Evolutionary conservation across 176 grass and related monocot genomes (phyloP), one percentile per base, ranked within the genome.

Genomic region (Lolium rigidum): DNA sequence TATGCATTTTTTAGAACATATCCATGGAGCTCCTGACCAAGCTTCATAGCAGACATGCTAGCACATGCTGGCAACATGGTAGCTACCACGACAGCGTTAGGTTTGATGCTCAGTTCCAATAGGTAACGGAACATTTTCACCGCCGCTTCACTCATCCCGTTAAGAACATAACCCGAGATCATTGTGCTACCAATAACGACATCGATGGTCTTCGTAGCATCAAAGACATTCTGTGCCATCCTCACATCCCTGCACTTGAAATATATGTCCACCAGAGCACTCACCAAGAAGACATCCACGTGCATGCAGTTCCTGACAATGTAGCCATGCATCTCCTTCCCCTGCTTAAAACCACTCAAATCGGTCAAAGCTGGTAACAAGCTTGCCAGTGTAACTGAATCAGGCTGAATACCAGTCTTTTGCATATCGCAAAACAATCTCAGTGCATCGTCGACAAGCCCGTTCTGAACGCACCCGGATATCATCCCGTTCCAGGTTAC

Each of bases 401-500:
- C 93, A 46, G 93, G 91, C 70, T 84, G 90, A 83, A 82, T 64
- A 21, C 84, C 88, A 70, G 15, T 73, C 10, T 49, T 85, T 76
- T 94, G 91, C 91, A 98, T 92, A 76, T 87, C 65, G 38, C 88
- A 84, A 54, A 95, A 95, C 72, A 98, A 80, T 51, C 58, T 20
- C 28, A 95, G 85, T 0, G 95, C 91, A 55, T 98, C 81, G 10
- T 88, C 68, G 11, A 77, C 51, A 64, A 98, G 85, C 41, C 95
- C 88, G 52, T 91, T 95, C 68, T 98, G 95, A 64, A 95, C 90
- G 15, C 87, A 98, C 31, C 93, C 91, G 1, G 91, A 92, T 81
- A 98, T 94, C 85, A 98, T 98, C 10, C 91, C 88, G 4, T 94
- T 98, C 91, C 87, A 98, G 75, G 89, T 87, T 13, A 98, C 90